Evolutionary conservation across 257 asterid genomes (phyloP), one percentile per base, ranked within the genome.

Genomic region (Nicotiana tabacum): DNA sequence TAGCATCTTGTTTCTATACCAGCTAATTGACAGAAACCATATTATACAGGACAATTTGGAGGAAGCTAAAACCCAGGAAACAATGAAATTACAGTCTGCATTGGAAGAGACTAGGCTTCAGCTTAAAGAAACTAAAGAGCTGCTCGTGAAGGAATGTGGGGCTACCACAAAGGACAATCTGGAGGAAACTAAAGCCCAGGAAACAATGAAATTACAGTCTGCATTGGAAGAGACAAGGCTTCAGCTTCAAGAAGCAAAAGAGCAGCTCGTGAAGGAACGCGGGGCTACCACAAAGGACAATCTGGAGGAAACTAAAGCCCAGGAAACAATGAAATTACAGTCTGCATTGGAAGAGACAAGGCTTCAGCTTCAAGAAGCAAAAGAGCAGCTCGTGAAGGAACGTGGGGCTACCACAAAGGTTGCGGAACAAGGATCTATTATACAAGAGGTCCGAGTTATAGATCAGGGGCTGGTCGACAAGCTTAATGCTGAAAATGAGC

Each of bases 401-500:
- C 80, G 84, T 32, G 93, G 82, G 83, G 87, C 88, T 61, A 85
- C 84, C 8, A 74, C 39, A 74, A 74, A 74, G 43, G 33, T 51
- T 21, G 46, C 16, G 64, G 80, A 74, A 27, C 87, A 86, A 77
- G 84, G 68, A 60, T 79, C 84, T 58, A 82, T 39, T 18, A 30
- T 82, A 66, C 84, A 85, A 82, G 89, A 85, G 80, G 83, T 86
- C 74, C 87, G 91, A 3, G 88, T 88, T 84, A 17, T 88, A 55
- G 93, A 91, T 87, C 86, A 89, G 69, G 96, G 88, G 86, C 83
- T 88, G 76, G 89, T 90, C 81, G 77, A 77, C 78, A 89, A 89
- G 83, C 88, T 95, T 81, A 84, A 90, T 66, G 85, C 91, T 82
- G 98, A 95, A 92, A 95, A 93, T 80, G 95, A 92, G 88, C 89